These are phyloP conservation scores for Polysphondylium violaceum DNA, from an alignment of 78 protist genomes.

Conservation along the genomic window DNA sequence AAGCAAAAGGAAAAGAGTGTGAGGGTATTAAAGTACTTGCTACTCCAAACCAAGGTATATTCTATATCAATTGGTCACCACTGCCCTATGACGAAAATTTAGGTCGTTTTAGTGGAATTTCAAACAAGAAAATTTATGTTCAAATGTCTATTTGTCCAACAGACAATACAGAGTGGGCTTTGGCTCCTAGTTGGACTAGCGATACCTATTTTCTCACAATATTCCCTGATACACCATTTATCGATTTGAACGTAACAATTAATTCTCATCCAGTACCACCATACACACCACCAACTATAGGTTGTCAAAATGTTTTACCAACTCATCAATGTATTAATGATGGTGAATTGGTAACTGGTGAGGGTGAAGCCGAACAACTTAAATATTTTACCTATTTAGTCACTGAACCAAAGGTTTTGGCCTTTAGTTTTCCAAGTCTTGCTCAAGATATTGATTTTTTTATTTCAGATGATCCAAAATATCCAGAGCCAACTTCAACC, in stretches of 20 bases:
- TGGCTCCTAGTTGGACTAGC: background rate
- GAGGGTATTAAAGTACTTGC: slow-evolving; percentile 28
- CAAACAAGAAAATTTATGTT: background rate
- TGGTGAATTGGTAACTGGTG: slow-evolving; percentile 4
- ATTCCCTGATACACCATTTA: background rate
- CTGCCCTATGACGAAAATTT: background rate
- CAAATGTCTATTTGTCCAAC: slow-evolving; percentile 47
- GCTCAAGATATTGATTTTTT: slow-evolving; percentile 56
- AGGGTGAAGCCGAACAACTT: background rate
- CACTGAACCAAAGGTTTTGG: background rate
- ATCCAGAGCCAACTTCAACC: slow-evolving; percentile 4
- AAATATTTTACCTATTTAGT: slow-evolving; percentile 30
- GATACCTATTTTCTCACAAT: slow-evolving; percentile 47
- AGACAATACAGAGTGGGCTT: slow-evolving; percentile 60
- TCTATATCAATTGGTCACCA: background rate
- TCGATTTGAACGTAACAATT: background rate
- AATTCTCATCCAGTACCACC: slow-evolving; percentile 17
- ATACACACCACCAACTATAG: background rate
- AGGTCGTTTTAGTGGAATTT: background rate
- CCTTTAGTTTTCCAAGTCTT: slow-evolving; percentile 40
- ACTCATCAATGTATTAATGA: slow-evolving; percentile 43
- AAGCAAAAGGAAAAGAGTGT: slow-evolving; percentile 34
- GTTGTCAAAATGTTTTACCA: background rate
- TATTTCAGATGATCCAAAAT: slow-evolving; percentile 34
- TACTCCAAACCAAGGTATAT: slow-evolving; percentile 18